A percentile compares a stretch with the other conserved stretches of the same genome.
Evolutionary conservation across 2,329 filamentous ascomycete species (phyloP).

Genomic region (Phaeosphaeria sp.): DNA sequence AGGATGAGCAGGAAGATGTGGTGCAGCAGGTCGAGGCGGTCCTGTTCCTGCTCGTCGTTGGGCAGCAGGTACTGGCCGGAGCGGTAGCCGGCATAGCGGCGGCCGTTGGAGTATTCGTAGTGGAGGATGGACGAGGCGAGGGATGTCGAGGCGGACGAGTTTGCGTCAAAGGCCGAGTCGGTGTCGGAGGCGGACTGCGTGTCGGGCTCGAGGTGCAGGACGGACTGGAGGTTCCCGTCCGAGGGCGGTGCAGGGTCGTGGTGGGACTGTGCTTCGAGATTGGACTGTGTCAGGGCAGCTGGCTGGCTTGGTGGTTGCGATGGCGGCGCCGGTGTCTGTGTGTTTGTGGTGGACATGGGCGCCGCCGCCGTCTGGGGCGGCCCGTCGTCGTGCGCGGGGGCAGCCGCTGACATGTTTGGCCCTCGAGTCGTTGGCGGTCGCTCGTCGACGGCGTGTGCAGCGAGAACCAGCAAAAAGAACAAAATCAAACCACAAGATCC

Average conservation of each 20-base stretch:
- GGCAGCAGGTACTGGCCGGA: constrained; percentile 44
- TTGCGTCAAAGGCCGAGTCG: constrained; percentile 41
- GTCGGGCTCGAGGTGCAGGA: constrained; percentile 38
- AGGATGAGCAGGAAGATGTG: constrained; percentile 47
- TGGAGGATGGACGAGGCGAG: constrained; percentile 46
- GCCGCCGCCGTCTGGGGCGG: neutral
- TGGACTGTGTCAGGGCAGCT: neutral
- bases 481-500: neutral
- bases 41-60: constrained; percentile 49
- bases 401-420: constrained; percentile 3
- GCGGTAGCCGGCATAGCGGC: constrained; percentile 48
- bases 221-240: constrained; percentile 24
- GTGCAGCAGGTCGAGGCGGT: constrained; percentile 48
- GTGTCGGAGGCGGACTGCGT: constrained; percentile 31
- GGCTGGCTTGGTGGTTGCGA: neutral
- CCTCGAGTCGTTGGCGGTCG: neutral
- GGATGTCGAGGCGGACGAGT: constrained; percentile 38
- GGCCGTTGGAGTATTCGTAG: constrained; percentile 48
- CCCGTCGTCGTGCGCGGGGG: neutral
- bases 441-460: neutral
- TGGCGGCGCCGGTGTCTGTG: too few relatives aligned
- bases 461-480: neutral
- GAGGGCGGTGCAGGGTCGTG: neutral
- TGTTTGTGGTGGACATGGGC: neutral
- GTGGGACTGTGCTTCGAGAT: constrained; percentile 9